These are phyloP conservation scores for Syzygium aromaticum DNA, from an alignment of 345 rosid species.

Conservation along the genomic window DNA sequence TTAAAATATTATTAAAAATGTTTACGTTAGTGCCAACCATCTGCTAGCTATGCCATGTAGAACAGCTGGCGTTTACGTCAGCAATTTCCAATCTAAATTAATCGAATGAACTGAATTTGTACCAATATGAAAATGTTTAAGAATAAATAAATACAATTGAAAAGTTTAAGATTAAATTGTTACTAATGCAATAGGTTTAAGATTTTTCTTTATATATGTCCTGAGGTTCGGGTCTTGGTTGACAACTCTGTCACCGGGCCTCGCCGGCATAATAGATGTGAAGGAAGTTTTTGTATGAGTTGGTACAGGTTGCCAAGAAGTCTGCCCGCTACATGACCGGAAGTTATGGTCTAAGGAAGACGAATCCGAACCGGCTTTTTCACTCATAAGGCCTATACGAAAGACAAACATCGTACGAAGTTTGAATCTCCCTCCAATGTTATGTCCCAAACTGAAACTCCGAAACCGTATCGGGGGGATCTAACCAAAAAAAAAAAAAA, in stretches of 20 bases:
- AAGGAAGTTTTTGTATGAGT: background rate
- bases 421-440: background rate
- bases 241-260: accelerated
- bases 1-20: too few species aligned
- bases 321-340: background rate
- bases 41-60: too few species aligned
- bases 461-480: background rate
- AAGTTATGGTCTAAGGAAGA: background rate
- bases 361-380: background rate
- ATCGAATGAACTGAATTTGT: too few species aligned
- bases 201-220: too few species aligned
- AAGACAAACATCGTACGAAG: background rate
- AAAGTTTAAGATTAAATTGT: too few species aligned
- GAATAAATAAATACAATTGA: too few species aligned
- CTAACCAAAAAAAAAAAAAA: too few species aligned
- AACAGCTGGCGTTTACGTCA: too few species aligned
- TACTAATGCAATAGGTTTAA: too few species aligned
- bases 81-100: too few species aligned
- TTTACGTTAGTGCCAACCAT: too few species aligned
- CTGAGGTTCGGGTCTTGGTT: background rate
- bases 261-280: accelerated
- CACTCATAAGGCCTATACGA: background rate
- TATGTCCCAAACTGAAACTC: background rate
- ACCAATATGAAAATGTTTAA: too few species aligned
- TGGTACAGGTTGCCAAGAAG: background rate